Evolutionary conservation across 2,329 filamentous ascomycete species (phyloP).

Genomic region (Dendrostoma leiphaemia): DNA sequence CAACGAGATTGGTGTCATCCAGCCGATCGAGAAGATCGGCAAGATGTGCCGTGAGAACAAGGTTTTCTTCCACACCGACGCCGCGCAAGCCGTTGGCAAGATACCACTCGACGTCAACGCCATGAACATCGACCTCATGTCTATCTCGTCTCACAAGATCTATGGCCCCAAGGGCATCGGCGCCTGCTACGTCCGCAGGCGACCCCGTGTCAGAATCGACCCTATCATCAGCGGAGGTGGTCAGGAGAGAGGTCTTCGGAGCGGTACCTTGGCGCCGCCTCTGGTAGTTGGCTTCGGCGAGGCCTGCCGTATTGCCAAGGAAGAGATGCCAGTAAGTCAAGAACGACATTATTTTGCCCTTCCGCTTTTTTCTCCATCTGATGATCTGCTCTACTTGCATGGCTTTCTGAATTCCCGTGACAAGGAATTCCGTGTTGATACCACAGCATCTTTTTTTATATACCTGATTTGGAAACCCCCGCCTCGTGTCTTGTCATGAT

Average conservation of each 20-base stretch:
- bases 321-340: constrained; percentile 81
- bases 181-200: constrained; percentile 90
- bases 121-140: constrained; percentile 98
- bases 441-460: constrained; percentile 61
- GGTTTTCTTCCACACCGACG: constrained; percentile 97
- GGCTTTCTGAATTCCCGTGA: constrained; percentile 79
- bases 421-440: constrained; percentile 56
- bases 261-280: constrained; percentile 87
- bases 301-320: constrained; percentile 85
- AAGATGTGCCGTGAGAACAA: constrained; percentile 87
- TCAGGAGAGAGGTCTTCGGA: constrained; percentile 91
- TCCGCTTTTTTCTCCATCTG: constrained; percentile 42
- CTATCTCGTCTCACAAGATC: constrained; percentile 97
- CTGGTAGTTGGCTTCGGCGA: constrained; percentile 92
- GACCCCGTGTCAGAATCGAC: constrained; percentile 89
- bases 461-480: constrained; percentile 45
- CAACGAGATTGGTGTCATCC: constrained; percentile 99
- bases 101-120: constrained; percentile 95
- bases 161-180: constrained; percentile 98
- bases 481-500: not conserved
- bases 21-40: constrained; percentile 91
- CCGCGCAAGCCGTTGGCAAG: constrained; percentile 96
- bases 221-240: constrained; percentile 95
- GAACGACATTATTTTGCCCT: not conserved
- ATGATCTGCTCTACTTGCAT: constrained; percentile 87